Percentiles rank a stretch among this genome's conserved stretches.
Conservation (phyloP, 768 basidiomycete genomes). For the Psilocybe tampanensis region DNA sequence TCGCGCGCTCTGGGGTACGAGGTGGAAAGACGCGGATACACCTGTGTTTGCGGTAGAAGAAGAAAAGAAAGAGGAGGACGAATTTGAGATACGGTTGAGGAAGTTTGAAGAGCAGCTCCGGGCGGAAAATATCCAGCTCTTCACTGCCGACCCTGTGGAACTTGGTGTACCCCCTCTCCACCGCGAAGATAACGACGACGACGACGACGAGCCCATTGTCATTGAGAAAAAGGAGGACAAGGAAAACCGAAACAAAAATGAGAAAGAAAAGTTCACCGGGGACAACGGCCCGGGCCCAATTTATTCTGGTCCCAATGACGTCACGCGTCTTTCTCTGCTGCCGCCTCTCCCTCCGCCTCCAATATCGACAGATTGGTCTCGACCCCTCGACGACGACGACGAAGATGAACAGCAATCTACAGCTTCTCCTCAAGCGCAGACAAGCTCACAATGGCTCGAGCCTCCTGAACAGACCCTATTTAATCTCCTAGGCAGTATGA, state of each 20-base stretch:
- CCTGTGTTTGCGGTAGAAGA: background rate
- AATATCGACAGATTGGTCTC: background rate
- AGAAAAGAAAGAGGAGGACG: background rate
- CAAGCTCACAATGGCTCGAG: conserved; percentile 10
- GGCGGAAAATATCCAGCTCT: conserved; percentile 32
- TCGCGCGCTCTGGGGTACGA: conserved; percentile 16
- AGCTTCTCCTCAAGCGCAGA: background rate
- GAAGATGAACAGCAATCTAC: background rate
- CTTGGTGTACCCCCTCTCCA: conserved; percentile 9
- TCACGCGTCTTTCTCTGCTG: background rate
- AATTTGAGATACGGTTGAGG: background rate
- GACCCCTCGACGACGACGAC: background rate
- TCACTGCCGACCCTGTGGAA: conserved; percentile 15
- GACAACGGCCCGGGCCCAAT: background rate
- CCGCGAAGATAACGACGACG: background rate
- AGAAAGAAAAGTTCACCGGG: conserved; percentile 21
- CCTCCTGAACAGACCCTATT: conserved; percentile 20
- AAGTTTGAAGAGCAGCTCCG: conserved; percentile 7
- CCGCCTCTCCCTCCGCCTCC: background rate
- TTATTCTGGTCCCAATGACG: conserved; percentile 5
- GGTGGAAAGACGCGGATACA: conserved; percentile 19
- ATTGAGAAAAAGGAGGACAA: background rate
- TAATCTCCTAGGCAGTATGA: conserved; percentile 23
- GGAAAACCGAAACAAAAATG: conserved; percentile 14
- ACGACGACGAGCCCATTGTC: background rate